Percentiles rank a stretch among this genome's conserved stretches.
These are phyloP conservation scores for Yamadazyma diospyri DNA, from an alignment of 1,139 yeast species.

Conservation along the genomic window DNA sequence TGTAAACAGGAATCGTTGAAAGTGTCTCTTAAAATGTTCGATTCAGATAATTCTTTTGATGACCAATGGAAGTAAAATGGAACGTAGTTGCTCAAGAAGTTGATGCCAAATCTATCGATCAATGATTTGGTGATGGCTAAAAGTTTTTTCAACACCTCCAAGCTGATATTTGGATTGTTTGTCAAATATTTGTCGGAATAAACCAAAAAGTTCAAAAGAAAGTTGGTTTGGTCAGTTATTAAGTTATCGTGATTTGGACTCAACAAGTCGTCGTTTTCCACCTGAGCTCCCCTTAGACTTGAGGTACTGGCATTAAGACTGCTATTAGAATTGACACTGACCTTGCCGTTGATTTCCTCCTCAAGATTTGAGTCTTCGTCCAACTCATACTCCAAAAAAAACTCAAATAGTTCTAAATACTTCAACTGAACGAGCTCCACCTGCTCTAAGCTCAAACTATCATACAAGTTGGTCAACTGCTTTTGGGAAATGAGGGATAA, in stretches of 20 bases:
- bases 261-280: constrained; percentile 21
- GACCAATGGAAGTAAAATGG: constrained; percentile 51
- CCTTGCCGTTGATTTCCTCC: background rate
- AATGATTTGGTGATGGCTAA: constrained; percentile 25
- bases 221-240: constrained; percentile 35
- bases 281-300: constrained; percentile 5
- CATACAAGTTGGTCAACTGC: constrained; percentile 9
- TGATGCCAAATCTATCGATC: constrained; percentile 39
- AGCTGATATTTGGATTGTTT: constrained; percentile 20
- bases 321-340: constrained; percentile 1
- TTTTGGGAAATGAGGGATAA: constrained; percentile 33
- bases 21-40: constrained; percentile 25
- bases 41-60: constrained; percentile 9
- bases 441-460: constrained; percentile 21
- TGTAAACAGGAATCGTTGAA: constrained; percentile 32
- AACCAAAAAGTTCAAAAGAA: constrained; percentile 31
- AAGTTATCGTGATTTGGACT: constrained; percentile 38
- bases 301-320: constrained; percentile 6
- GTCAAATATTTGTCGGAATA: constrained; percentile 32
- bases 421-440: constrained; percentile 29
- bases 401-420: constrained; percentile 32
- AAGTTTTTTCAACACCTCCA: constrained; percentile 22
- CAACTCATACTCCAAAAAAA: constrained; percentile 34
- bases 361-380: constrained; percentile 7
- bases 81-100: constrained; percentile 42